Evolutionary conservation across 805 yeast genomes (phyloP), one percentile per base, ranked within the genome.

Genomic region (Wickerhamomyces rabaulensis): DNA sequence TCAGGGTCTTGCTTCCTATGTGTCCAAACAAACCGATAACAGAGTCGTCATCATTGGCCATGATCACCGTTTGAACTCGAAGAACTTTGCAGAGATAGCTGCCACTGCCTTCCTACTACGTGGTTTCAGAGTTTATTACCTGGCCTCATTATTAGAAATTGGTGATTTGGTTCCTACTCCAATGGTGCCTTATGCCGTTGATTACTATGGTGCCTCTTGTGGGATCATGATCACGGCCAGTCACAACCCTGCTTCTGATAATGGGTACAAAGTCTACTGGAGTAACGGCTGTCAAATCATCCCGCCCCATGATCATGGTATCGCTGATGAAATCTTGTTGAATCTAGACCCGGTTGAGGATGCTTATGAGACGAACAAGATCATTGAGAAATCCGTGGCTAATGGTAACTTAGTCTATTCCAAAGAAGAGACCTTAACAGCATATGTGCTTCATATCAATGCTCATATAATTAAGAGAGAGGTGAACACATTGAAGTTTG

Each of bases 161-260:
- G 67, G 62, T 12, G 48, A 56, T 2, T 58, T 68, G 37, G 83
- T 78, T 1, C 96, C 90, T 49, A 92, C 99, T 0, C 99, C 99
- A 1, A 66, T 89, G 62, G 97, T 92, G 1, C 98, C 99, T 1
- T 92, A 87, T 65, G 80, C 86, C 0, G 84, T 92, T 22, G 87
- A 86, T 52, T 57, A 69, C 25, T 73, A 67, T 46, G 52, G 65
- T 0, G 87, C 96, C 0, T 70, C 83, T 0, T 87, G 82, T 43
- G 99, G 98, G 20, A 85, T 92, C 1, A 91, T 91, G 97, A 79
- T 91, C 25, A 89, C 96, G 0, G 96, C 96, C 1, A 85, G 94
- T 44, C 95, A 87, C 60, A 86, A 86, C 60, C 92, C 94, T 1
- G 85, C 85, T 29, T 70, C 77, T 56, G 97, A 90, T 61, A 91